A percentile compares a stretch with the other conserved stretches of the same genome.
Evolutionary conservation across 1,284 basidiomycete species (phyloP).

Genomic region (Prillingera fragicola): DNA sequence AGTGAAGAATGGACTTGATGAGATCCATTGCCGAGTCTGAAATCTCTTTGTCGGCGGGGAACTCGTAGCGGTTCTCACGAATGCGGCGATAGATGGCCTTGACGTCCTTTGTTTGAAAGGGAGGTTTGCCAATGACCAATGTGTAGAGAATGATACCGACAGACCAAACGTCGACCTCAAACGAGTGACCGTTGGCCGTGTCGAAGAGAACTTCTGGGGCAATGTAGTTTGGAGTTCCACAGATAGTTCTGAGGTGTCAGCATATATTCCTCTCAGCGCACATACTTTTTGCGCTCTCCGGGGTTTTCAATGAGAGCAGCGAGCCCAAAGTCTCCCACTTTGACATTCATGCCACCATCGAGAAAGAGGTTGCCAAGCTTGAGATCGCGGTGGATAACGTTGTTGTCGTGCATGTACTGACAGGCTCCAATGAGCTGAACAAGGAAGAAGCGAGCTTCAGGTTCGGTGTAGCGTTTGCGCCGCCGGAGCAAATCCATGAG

Average conservation of each 20-base stretch:
- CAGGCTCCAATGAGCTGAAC: conserved; percentile 92
- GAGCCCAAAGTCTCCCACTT: conserved; percentile 95
- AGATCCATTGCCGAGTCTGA: conserved; percentile 70
- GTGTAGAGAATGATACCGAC: conserved; percentile 97
- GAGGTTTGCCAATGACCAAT: conserved; percentile 84
- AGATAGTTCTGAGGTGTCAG: conserved; percentile 63
- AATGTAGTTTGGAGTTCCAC: conserved; percentile 98
- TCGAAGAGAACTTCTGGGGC: conserved; percentile 97
- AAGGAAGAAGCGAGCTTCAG: conserved; percentile 87
- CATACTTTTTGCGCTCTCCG: conserved; percentile 87
- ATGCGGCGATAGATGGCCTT: conserved; percentile 95
- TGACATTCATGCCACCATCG: conserved; percentile 86
- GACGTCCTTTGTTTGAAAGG: conserved; percentile 97
- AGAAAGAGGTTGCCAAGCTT: conserved; percentile 95
- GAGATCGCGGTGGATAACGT: conserved; percentile 93
- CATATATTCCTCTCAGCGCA: background rate
- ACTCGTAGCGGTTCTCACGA: conserved; percentile 88
- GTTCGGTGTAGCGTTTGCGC: conserved; percentile 82
- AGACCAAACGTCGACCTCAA: conserved; percentile 97
- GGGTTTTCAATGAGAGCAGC: conserved; percentile 94
- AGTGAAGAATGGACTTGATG: conserved; percentile 78
- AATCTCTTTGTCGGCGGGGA: conserved; percentile 70
- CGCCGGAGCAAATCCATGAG: conserved; percentile 84
- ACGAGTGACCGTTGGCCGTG: conserved; percentile 90
- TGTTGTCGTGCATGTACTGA: conserved; percentile 90